These are phyloP conservation scores for Lachnellula cervina DNA, from an alignment of 2,329 filamentous ascomycete species.

Conservation along the genomic window DNA sequence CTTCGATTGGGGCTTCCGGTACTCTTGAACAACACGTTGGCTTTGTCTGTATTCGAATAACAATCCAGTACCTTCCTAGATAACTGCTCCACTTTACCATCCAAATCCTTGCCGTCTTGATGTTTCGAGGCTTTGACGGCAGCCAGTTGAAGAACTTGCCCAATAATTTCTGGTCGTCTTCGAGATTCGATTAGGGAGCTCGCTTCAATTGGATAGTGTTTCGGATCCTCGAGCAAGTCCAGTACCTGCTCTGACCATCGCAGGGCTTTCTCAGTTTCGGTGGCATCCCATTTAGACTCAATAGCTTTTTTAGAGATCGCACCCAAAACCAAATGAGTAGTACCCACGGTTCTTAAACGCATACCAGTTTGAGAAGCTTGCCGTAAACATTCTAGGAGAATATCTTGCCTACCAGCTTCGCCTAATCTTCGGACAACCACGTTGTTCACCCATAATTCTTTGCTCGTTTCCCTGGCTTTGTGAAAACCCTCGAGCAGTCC, in stretches of 20 bases:
- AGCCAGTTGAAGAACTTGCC: constrained; percentile 39
- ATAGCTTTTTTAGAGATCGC: constrained; percentile 22
- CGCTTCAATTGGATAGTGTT: constrained; percentile 10
- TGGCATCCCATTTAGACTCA: constrained; percentile 16
- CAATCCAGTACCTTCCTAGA: constrained; percentile 25
- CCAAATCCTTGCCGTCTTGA: constrained; percentile 35
- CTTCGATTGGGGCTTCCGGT: constrained; percentile 2
- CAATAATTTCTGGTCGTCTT: constrained; percentile 31
- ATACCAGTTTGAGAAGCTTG: constrained; percentile 27
- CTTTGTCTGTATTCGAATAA: constrained; percentile 5
- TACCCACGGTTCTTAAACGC: constrained; percentile 11
- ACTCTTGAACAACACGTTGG: neutral
- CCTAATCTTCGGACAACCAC: constrained; percentile 16
- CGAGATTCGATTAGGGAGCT: constrained; percentile 32
- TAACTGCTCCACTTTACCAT: constrained; percentile 36
- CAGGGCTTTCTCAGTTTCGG: constrained; percentile 26
- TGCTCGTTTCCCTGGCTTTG: neutral
- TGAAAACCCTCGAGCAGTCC: constrained; percentile 29
- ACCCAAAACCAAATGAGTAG: constrained; percentile 18
- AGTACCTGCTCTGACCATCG: constrained; percentile 28
- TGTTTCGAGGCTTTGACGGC: constrained; percentile 38
- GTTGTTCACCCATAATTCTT: neutral
- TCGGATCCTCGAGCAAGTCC: constrained; percentile 26
- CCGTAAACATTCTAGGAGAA: constrained; percentile 28
- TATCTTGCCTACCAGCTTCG: constrained; percentile 20